Evolutionary conservation across 2,329 filamentous ascomycete species (phyloP).

Genomic region (Epichloe amarillans): DNA sequence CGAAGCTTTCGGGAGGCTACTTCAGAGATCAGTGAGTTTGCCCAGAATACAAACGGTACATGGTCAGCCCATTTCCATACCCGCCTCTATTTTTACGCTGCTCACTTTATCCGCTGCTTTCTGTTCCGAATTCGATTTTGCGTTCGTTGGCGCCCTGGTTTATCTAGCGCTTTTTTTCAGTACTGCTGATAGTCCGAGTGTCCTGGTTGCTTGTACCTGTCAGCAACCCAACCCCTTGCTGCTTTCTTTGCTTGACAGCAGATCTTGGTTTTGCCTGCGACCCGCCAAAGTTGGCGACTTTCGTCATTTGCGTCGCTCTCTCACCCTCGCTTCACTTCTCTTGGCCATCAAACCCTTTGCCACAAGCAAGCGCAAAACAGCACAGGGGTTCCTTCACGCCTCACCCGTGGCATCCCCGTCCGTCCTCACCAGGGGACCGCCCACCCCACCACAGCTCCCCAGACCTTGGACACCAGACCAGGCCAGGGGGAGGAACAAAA

Average conservation of each 20-base stretch:
- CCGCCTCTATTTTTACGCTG: constrained; percentile 18
- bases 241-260: too few relatives aligned
- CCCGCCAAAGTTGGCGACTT: background rate
- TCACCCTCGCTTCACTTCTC: background rate
- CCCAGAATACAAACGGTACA: constrained; percentile 8
- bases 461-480: constrained; percentile 29
- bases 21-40: background rate
- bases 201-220: background rate
- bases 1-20: background rate
- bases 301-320: background rate
- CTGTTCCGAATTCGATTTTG: constrained; percentile 18
- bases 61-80: constrained; percentile 19
- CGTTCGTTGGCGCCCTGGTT: background rate
- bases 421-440: constrained; percentile 19
- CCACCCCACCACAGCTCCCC: constrained; percentile 25
- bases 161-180: constrained; percentile 15
- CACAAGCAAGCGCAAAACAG: constrained; percentile 12
- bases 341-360: constrained; percentile 5
- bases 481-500: constrained; percentile 32
- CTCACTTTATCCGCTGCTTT: constrained; percentile 18
- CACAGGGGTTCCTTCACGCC: constrained; percentile 31
- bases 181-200: background rate
- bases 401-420: constrained; percentile 38
- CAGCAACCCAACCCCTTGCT: background rate
- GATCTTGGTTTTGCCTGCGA: too few relatives aligned